Evolutionary conservation across 1,284 basidiomycete genomes (phyloP).

Genomic region (Mixia osmundae): DNA sequence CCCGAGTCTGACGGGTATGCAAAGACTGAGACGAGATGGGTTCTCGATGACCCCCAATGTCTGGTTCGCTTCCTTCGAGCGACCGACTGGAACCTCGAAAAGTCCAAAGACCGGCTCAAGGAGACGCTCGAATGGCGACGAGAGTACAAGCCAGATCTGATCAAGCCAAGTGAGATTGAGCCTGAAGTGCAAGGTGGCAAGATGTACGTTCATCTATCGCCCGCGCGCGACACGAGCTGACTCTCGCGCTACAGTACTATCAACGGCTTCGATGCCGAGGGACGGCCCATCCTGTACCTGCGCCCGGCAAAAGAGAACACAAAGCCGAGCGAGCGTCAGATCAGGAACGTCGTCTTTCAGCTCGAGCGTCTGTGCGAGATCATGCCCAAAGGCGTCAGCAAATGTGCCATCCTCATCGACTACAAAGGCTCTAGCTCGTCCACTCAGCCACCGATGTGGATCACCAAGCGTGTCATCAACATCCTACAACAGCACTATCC

Average conservation of each 20-base stretch:
- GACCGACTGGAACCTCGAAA: constrained; percentile 51
- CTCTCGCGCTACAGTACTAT: constrained; percentile 32
- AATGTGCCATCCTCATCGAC: constrained; percentile 58
- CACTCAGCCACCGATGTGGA: constrained; percentile 53
- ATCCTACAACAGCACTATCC: constrained; percentile 81
- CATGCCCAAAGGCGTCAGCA: constrained; percentile 57
- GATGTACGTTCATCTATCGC: constrained; percentile 35
- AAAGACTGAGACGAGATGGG: constrained; percentile 47
- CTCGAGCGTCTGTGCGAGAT: constrained; percentile 32
- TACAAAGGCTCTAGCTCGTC: constrained; percentile 55
- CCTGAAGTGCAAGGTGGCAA: constrained; percentile 61
- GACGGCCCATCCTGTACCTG: constrained; percentile 59
- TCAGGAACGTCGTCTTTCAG: constrained; percentile 57
- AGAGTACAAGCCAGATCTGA: constrained; percentile 56
- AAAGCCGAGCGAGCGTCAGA: constrained; percentile 42
- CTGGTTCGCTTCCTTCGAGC: constrained; percentile 59
- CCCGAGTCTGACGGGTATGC: constrained; percentile 4
- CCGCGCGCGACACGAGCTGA: not conserved
- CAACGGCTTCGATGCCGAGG: constrained; percentile 58
- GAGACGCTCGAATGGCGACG: constrained; percentile 56
- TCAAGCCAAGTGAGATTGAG: constrained; percentile 43
- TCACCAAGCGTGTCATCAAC: constrained; percentile 48
- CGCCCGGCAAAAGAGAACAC: constrained; percentile 62
- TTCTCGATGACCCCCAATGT: constrained; percentile 47
- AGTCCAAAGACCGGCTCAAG: constrained; percentile 50